A percentile compares a stretch with the other conserved stretches of the same genome.
phyloP scores from a whole-genome alignment of 345 rosid genomes.

The Nephelium lappaceum region DNA sequence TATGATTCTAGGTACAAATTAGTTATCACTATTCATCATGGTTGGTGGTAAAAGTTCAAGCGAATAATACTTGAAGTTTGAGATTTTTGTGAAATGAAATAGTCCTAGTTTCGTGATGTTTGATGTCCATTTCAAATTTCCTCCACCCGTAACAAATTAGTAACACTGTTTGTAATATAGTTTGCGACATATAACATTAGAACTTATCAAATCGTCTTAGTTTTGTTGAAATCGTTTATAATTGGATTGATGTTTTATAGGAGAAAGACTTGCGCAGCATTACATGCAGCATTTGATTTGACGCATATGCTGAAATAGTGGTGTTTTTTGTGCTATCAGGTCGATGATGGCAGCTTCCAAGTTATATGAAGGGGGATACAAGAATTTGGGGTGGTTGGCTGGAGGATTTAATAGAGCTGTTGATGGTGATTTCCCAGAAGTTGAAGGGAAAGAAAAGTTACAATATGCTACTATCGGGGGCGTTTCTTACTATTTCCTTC shows the following conservation, averaged over 20 bases:
- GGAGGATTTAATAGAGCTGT: constrained; percentile 78
- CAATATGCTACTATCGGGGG: constrained; percentile 91
- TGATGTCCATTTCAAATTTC: background rate
- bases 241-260: too few relatives aligned
- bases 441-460: constrained; percentile 69
- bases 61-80: too few relatives aligned
- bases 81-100: background rate
- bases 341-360: constrained; percentile 67
- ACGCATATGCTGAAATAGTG: background rate
- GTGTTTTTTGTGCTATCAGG: constrained; percentile 29
- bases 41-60: too few relatives aligned
- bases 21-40: too few relatives aligned
- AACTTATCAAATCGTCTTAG: too few relatives aligned
- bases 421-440: constrained; percentile 56
- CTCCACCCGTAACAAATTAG: background rate
- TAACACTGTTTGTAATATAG: background rate
- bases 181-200: too few relatives aligned
- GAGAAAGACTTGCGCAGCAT: too few relatives aligned
- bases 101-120: background rate
- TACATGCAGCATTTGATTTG: too few relatives aligned
- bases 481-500: constrained; percentile 63
- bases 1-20: too few relatives aligned
- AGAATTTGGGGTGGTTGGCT: constrained; percentile 77
- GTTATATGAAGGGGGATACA: constrained; percentile 59
- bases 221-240: too few relatives aligned